Evolutionary conservation across 1,284 basidiomycete species (phyloP).

Genomic region (Calocybe gambosa): DNA sequence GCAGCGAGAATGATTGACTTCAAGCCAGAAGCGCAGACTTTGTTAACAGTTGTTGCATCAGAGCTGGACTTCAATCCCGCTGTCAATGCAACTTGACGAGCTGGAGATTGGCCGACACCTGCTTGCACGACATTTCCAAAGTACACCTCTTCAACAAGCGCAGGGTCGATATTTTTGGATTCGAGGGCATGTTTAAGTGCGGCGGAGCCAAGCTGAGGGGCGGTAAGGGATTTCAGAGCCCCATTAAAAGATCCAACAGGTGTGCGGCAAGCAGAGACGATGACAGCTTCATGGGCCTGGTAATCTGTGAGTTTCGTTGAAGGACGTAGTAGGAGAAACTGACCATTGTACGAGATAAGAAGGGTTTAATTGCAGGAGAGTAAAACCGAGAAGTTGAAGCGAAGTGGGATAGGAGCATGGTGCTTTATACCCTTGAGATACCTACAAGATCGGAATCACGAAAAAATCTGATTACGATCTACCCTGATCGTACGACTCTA

Average conservation of each 20-base stretch:
- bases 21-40: slow-evolving; percentile 96
- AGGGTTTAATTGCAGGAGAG: slow-evolving; percentile 33
- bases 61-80: slow-evolving; percentile 80
- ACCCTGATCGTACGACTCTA: slow-evolving; percentile 27
- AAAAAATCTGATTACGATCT: slow-evolving; percentile 18
- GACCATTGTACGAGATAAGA: slow-evolving; percentile 45
- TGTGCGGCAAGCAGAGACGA: slow-evolving; percentile 91
- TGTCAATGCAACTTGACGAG: slow-evolving; percentile 88
- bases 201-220: slow-evolving; percentile 83
- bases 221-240: slow-evolving; percentile 80
- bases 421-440: slow-evolving; percentile 16
- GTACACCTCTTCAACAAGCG: slow-evolving; percentile 89
- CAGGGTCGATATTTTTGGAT: slow-evolving; percentile 75
- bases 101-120: slow-evolving; percentile 92
- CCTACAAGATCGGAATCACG: slow-evolving; percentile 11
- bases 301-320: slow-evolving; percentile 17
- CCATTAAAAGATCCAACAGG: slow-evolving; percentile 95
- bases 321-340: slow-evolving; percentile 13
- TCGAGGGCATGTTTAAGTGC: slow-evolving; percentile 90
- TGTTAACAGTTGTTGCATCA: slow-evolving; percentile 99
- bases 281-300: slow-evolving; percentile 78
- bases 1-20: slow-evolving; percentile 92
- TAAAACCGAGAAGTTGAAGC: slow-evolving; percentile 29
- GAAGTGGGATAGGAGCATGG: slow-evolving; percentile 35
- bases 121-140: slow-evolving; percentile 97